Percentiles rank a stretch among this genome's conserved stretches.
Evolutionary conservation across 164 flowering plant genomes (phyloP).

Genomic region (Vitis amurensis): DNA sequence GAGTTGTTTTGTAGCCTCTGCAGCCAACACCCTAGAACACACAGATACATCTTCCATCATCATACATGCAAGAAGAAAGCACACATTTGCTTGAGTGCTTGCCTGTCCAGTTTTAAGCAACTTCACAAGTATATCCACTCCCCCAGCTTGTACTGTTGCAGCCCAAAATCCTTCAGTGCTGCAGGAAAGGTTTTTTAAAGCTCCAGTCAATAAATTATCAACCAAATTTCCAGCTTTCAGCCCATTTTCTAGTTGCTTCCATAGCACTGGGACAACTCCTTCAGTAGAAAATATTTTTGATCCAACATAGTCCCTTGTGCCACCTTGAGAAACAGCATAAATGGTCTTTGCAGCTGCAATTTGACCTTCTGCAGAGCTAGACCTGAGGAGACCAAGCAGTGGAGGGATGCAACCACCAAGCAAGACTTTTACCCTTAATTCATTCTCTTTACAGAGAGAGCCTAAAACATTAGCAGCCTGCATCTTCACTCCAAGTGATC

Average conservation of each 20-base stretch:
- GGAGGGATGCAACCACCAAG: slow-evolving; percentile 99
- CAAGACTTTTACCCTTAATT: slow-evolving; percentile 87
- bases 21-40: slow-evolving; percentile 73
- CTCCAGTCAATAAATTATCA: slow-evolving; percentile 80
- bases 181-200: slow-evolving; percentile 74
- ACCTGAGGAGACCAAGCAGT: slow-evolving; percentile 84
- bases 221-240: slow-evolving; percentile 69
- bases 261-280: slow-evolving; percentile 94
- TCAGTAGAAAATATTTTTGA: slow-evolving; percentile 96
- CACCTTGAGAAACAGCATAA: slow-evolving; percentile 92
- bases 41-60: slow-evolving; percentile 94
- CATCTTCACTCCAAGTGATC: slow-evolving; percentile 76
- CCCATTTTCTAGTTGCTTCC: slow-evolving; percentile 81
- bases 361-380: slow-evolving; percentile 82
- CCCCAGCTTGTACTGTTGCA: slow-evolving; percentile 83
- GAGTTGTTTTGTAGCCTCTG: slow-evolving; percentile 81
- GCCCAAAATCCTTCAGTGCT: slow-evolving; percentile 90
- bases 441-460: slow-evolving; percentile 92
- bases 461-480: slow-evolving; percentile 94
- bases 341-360: slow-evolving; percentile 90
- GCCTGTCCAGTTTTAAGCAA: slow-evolving; percentile 70
- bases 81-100: slow-evolving; percentile 85
- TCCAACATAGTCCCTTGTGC: slow-evolving; percentile 89
- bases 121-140: slow-evolving; percentile 86
- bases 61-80: slow-evolving; percentile 90